phyloP scores from a whole-genome alignment of 2,329 filamentous ascomycete species.

The Trichoderma sp. region DNA sequence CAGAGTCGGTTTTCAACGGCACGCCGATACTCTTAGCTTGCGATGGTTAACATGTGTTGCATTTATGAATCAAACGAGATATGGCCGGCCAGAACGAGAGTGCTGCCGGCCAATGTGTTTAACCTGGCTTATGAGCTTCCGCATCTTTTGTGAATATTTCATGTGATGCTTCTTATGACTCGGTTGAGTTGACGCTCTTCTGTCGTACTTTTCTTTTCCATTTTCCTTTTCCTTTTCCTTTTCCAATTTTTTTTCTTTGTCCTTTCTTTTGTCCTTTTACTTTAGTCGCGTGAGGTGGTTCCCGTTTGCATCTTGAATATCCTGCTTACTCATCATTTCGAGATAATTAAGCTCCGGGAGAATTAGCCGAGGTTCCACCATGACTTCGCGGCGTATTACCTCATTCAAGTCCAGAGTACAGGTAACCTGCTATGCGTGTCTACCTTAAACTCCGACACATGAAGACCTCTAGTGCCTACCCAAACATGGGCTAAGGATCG shows the following conservation, averaged over 20 bases:
- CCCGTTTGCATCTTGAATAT: background rate
- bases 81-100: background rate
- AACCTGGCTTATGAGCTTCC: background rate
- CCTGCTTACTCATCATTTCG: background rate
- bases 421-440: slow-evolving; percentile 4
- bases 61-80: slow-evolving; percentile 9
- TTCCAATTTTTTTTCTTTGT: too few relatives aligned
- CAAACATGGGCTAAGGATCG: background rate
- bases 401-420: background rate
- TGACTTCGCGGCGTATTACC: background rate
- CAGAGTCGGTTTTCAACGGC: slow-evolving; percentile 32
- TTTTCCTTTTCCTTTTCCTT: too few relatives aligned
- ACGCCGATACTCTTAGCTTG: slow-evolving; percentile 21
- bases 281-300: background rate
- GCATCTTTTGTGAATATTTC: background rate
- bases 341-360: background rate
- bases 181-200: background rate
- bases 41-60: slow-evolving; percentile 7
- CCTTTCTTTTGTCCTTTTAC: background rate
- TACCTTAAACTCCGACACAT: background rate
- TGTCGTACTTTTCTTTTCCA: background rate
- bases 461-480: background rate
- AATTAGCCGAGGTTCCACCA: slow-evolving; percentile 39
- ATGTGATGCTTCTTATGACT: too few relatives aligned
- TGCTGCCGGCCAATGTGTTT: background rate